Conservation (phyloP, 1,284 basidiomycete species). For the Inonotus hispidus region DNA sequence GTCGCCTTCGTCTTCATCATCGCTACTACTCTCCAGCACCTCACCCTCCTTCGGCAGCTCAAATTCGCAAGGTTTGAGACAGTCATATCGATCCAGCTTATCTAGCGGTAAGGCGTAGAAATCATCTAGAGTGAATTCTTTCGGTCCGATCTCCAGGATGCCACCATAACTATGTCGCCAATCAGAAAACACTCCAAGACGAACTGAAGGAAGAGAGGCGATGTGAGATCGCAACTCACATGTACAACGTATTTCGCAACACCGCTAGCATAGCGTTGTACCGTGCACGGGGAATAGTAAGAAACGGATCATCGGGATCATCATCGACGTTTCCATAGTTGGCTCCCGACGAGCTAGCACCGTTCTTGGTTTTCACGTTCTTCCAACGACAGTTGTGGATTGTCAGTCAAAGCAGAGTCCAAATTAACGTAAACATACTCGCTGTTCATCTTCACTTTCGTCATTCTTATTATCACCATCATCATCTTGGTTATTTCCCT, state of each 20-base stretch:
- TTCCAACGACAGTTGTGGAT: background rate
- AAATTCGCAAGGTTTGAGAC: conserved; percentile 63
- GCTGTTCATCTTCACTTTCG: conserved; percentile 18
- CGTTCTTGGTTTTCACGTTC: background rate
- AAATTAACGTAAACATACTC: background rate
- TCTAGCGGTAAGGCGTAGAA: conserved; percentile 75
- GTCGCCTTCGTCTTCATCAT: conserved; percentile 48
- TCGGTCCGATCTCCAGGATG: conserved; percentile 74
- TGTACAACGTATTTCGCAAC: conserved; percentile 79
- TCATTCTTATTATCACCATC: conserved; percentile 29
- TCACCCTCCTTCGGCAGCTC: conserved; percentile 57
- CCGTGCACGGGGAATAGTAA: conserved; percentile 68
- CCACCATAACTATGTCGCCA: conserved; percentile 67
- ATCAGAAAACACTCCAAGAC: background rate
- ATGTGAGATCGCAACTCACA: conserved; percentile 44
- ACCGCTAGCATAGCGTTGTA: conserved; percentile 93
- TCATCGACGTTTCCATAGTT: conserved; percentile 29
- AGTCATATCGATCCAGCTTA: conserved; percentile 73
- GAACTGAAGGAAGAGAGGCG: background rate
- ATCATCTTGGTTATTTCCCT: conserved; percentile 21
- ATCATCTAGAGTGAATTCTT: conserved; percentile 84
- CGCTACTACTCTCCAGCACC: conserved; percentile 49
- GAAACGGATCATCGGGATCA: conserved; percentile 68
- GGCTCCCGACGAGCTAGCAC: background rate
- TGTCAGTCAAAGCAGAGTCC: background rate